Base-by-base conservation (phyloP, 2,329 filamentous ascomycete species). In the Pestalotiopsis sp. region DNA sequence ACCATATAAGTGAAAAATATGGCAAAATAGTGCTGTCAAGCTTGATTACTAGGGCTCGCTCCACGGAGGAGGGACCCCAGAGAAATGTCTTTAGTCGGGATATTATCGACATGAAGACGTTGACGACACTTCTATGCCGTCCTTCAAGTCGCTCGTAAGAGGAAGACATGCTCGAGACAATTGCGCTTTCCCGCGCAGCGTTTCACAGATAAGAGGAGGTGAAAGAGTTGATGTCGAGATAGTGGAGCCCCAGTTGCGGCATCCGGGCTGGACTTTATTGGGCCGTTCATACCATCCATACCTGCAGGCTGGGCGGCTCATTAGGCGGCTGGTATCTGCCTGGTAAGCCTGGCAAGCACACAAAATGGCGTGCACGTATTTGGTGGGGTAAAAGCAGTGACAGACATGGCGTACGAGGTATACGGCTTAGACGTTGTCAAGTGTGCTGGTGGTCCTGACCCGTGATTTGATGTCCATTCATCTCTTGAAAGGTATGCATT, bases 1-100 rank as follows among this genome's bases (percentile, higher is more conserved):
- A 84, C 83, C 82, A 84, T n/a, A 84, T 80, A 13, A 84, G 72
- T 0, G 81, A 83, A 70, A 84, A 84, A 69, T 84, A 84, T 0
- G 80, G 78, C 23, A 83, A 76, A 6, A 83, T 74, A 0, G 81
- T 83, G 59, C 79, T 75, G 69, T 83, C 81, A 7, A 83, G 77
- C 72, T 81, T 82, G 49, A 78, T 76, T 38, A 83, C 74, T 57
- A 81, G 73, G 14, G 71, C 67, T 9, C 75, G 73, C 69, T 77
- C 67, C 45, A 68, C 49, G 4, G 72, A 73, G 25, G 72, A 67
- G 12, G 67, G 61, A 20, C 67, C 67, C 67, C 67, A 68, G 67
- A 68, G 67, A 12, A 59, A 14, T n/a, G 61, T 59, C 62, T 65
- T 65, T 39, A 65, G 4, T 31, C 49, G 31, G 13, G 61, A 45